These are phyloP conservation scores for Cercospora berteroae DNA, from an alignment of 2,329 filamentous ascomycete species.

Conservation along the genomic window DNA sequence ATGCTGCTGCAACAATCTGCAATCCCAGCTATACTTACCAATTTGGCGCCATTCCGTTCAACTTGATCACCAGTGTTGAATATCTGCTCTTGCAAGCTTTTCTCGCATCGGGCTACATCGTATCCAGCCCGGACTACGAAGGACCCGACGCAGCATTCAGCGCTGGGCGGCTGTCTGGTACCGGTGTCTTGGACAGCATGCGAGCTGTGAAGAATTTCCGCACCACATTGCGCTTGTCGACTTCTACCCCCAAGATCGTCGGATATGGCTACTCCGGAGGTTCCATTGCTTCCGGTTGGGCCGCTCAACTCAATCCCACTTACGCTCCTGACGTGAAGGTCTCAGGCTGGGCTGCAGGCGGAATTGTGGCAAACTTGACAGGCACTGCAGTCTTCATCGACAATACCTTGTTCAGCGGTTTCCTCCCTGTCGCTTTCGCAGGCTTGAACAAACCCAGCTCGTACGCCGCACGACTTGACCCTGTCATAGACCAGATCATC, in stretches of 20 bases:
- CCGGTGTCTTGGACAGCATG: conserved; percentile 45
- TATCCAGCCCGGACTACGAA: conserved; percentile 46
- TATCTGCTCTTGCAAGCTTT: conserved; percentile 26
- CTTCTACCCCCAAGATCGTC: conserved; percentile 35
- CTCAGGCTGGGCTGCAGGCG: conserved; percentile 51
- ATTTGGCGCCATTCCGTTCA: conserved; percentile 25
- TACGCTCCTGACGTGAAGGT: conserved; percentile 56
- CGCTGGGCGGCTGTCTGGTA: conserved; percentile 42
- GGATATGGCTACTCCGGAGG: conserved; percentile 59
- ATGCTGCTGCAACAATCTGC: conserved; percentile 41
- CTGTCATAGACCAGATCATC: conserved; percentile 23
- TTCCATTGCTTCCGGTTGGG: conserved; percentile 52
- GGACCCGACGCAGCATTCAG: conserved; percentile 33
- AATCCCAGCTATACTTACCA: conserved; percentile 42
- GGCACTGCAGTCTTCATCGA: conserved; percentile 31
- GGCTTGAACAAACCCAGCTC: conserved; percentile 28
- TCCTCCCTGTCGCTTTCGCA: conserved; percentile 29
- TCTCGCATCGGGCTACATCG: conserved; percentile 30
- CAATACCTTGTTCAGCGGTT: conserved; percentile 30
- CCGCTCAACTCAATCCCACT: conserved; percentile 50
- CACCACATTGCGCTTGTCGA: conserved; percentile 30
- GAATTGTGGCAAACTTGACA: conserved; percentile 45
- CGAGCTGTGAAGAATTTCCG: conserved; percentile 40
- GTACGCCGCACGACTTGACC: conserved; percentile 27
- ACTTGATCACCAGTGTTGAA: conserved; percentile 27